phyloP scores from a whole-genome alignment of 83 land plant species.

The Thuja plicata region DNA sequence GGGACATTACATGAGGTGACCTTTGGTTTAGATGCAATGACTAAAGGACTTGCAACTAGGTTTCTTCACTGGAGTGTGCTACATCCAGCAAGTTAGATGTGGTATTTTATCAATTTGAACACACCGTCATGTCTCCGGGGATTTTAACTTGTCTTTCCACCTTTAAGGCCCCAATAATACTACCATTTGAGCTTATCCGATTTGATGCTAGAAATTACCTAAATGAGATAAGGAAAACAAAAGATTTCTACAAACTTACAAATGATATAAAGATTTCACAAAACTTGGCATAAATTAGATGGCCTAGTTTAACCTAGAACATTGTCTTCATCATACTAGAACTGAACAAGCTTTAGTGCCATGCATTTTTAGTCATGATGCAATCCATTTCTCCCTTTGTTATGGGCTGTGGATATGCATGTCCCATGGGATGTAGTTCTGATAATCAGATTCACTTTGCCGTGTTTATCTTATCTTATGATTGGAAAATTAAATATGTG shows the following conservation, averaged over 20 bases:
- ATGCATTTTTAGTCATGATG: neutral
- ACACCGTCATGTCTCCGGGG: neutral
- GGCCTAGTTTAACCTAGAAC: neutral
- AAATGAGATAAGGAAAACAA: neutral
- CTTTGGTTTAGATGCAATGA: neutral
- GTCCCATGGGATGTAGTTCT: neutral
- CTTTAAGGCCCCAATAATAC: neutral
- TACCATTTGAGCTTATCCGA: neutral
- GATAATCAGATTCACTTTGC: neutral
- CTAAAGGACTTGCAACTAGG: neutral
- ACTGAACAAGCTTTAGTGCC: neutral
- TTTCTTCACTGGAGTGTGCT: neutral
- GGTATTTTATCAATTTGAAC: neutral
- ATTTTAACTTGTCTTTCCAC: neutral
- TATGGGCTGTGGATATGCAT: neutral
- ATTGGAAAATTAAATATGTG: neutral
- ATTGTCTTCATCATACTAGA: neutral
- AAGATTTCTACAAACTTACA: neutral
- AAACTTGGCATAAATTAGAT: neutral
- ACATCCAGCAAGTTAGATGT: neutral
- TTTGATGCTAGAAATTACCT: neutral
- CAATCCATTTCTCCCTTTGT: neutral
- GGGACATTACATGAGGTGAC: too few relatives aligned
- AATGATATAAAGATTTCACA: neutral
- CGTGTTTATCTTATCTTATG: neutral